Base-by-base conservation (phyloP, 2,329 filamentous ascomycete species). In the Esteya vermicola region DNA sequence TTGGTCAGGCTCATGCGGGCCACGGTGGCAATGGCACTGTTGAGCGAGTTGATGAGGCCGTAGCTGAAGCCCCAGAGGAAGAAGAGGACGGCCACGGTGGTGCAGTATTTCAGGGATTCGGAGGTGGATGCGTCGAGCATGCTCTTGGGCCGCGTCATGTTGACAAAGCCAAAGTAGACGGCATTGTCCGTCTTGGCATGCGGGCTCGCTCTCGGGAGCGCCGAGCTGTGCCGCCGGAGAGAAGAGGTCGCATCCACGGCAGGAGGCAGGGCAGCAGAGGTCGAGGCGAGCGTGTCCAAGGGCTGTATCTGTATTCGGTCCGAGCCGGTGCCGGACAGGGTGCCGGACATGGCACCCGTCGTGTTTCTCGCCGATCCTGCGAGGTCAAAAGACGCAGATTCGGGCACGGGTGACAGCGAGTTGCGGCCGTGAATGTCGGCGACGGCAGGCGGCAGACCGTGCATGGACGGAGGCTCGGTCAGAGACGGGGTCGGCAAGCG, bases 21-120 rank as follows among this genome's bases (percentile, higher is more conserved):
- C 6, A 85, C 70, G 12, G 58, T 53, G 27, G 79, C 74, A 39
- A 85, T 78, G 20, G 75, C 75, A 18, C 68, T 70, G 54, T 93
- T 93, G 22, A 95, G 69, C 0, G 79, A 81, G 51, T 91, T 85
- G 4, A 94, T 65, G 2, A 94, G 68, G 1, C 88, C 88, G 50
- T 94, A 94, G 0, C 85, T 86, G 43, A 94, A 81, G 0, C 88
- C 88, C 86, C 85, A 50, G 3, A 94, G 63, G 47, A 93, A 77
- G 59, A 94, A 93, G 0, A 94, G 64, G 7, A 88, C 70, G 1
- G 82, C 84, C 19, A 93, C 85, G 46, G 85, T 65, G 14, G 72
- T 68, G 51, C 82, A 78, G 47, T 85, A 84, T 47, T 77, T 81
- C 48, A 82, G 61, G 0, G 79, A 82, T 46, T 86, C 80, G 10